Conservation (phyloP, 1,284 basidiomycete genomes). For the Ustilago shanxiensis region DNA sequence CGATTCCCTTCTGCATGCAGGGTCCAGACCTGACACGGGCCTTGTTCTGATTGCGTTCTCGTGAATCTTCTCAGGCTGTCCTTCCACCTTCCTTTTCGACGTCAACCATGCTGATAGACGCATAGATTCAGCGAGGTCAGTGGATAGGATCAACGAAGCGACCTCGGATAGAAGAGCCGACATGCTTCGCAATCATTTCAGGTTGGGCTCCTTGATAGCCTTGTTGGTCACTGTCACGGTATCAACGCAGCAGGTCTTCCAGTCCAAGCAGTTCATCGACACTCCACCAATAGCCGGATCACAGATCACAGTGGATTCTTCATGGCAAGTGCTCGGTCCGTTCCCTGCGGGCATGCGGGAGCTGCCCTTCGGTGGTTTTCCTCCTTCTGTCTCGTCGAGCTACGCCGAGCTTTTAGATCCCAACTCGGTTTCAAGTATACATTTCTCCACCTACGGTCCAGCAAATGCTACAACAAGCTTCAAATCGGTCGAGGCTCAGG, state of each 20-base stretch:
- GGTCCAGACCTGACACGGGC: constrained; percentile 10
- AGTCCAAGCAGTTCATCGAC: not conserved
- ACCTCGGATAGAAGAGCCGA: not conserved
- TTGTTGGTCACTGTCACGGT: constrained; percentile 18
- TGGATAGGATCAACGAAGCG: too few species aligned
- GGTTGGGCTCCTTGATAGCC: constrained; percentile 47
- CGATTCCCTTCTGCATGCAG: constrained; percentile 24
- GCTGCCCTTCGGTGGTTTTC: constrained; percentile 40
- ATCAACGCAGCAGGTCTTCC: constrained; percentile 32
- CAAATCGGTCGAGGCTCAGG: constrained; percentile 11
- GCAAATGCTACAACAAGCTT: constrained; percentile 16
- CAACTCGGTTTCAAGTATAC: not conserved
- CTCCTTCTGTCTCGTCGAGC: constrained; percentile 10
- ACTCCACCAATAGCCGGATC: not conserved
- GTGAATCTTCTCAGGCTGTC: not conserved
- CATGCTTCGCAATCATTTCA: constrained; percentile 16
- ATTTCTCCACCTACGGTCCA: constrained; percentile 30
- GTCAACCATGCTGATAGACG: not conserved
- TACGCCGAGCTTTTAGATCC: constrained; percentile 19
- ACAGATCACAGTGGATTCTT: not conserved
- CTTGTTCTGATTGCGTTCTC: not conserved
- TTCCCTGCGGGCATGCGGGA: constrained; percentile 44
- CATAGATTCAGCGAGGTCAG: not conserved
- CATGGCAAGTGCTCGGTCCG: constrained; percentile 40
- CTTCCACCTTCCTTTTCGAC: constrained; percentile 5